phyloP scores from a whole-genome alignment of 2,329 filamentous ascomycete species.

The Purpureocillium takamizusanense region DNA sequence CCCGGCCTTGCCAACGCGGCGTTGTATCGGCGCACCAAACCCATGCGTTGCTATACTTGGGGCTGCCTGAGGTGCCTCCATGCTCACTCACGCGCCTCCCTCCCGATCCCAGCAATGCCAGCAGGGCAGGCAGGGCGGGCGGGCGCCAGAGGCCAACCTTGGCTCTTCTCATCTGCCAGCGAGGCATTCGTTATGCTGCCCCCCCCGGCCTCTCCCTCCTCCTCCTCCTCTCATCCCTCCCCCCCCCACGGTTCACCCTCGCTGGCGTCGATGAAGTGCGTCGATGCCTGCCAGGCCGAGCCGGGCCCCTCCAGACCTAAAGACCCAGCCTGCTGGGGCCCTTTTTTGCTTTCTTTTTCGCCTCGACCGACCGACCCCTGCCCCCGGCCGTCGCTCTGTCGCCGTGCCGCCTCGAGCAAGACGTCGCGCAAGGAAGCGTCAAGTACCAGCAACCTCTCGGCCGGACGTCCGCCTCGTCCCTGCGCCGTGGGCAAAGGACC shows the following conservation, averaged over 20 bases:
- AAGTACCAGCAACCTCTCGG: constrained; percentile 16
- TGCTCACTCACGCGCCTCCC: no score
- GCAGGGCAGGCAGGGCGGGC: neutral
- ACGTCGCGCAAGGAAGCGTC: no score
- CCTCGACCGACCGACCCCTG: constrained; percentile 12
- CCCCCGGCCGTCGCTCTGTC: constrained; percentile 1
- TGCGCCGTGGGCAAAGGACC: constrained; percentile 13
- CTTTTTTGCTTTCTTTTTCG: constrained; percentile 11
- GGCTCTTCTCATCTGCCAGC: no score
- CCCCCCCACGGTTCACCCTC: neutral
- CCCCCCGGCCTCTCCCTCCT: neutral
- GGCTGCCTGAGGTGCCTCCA: no score
- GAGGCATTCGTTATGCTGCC: neutral
- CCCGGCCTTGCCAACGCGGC: neutral
- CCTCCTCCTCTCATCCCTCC: neutral
- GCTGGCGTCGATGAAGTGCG: neutral
- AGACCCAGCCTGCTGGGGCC: constrained; percentile 3
- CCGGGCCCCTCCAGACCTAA: constrained; percentile 1
- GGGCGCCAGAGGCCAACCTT: no score
- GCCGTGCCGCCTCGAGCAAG: neutral
- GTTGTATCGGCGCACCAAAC: neutral
- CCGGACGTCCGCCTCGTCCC: constrained; percentile 17
- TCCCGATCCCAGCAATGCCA: no score
- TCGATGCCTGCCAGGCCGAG: neutral
- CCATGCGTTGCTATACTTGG: no score